Percentiles rank a stretch among this genome's conserved stretches.
phyloP scores from a whole-genome alignment of 495 filamentous ascomycete genomes.

The Penicillium bialowiezense region DNA sequence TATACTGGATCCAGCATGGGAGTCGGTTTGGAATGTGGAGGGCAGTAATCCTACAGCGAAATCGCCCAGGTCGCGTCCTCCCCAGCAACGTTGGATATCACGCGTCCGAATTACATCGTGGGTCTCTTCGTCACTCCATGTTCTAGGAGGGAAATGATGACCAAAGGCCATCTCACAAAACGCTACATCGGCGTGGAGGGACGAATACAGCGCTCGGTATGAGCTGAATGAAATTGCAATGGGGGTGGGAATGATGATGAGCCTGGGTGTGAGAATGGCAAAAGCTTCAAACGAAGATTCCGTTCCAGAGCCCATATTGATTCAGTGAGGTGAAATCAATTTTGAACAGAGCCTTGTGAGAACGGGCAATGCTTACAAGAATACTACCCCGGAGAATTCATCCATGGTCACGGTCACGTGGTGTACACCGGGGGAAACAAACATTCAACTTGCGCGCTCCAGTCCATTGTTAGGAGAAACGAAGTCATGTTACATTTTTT shows the following conservation, averaged over 20 bases:
- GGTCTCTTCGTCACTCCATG: constrained; percentile 23
- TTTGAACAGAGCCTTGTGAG: too few species aligned
- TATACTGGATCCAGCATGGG: not conserved
- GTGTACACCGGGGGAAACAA: too few species aligned
- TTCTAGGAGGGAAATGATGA: constrained; percentile 10
- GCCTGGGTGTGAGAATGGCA: constrained; percentile 15
- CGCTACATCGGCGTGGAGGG: constrained; percentile 13
- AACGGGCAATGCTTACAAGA: too few species aligned
- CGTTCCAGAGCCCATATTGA: not conserved
- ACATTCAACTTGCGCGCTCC: too few species aligned
- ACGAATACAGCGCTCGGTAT: constrained; percentile 21
- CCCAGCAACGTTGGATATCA: constrained; percentile 24
- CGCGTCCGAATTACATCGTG: constrained; percentile 16
- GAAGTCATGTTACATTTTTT: too few species aligned
- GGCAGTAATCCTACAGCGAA: constrained; percentile 21
- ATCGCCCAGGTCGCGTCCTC: constrained; percentile 15
- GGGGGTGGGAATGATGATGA: constrained; percentile 23
- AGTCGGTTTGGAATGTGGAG: not conserved
- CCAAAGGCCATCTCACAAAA: constrained; percentile 28
- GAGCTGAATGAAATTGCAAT: constrained; percentile 11
- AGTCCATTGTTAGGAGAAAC: too few species aligned
- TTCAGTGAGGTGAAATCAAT: not conserved
- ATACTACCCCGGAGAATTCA: too few species aligned
- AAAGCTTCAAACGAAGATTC: constrained; percentile 4
- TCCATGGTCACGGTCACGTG: too few species aligned